Percentiles rank a stretch among this genome's conserved stretches.
Evolutionary conservation across 2,329 filamentous ascomycete species (phyloP).

Genomic region (Canariomyces notabilis): DNA sequence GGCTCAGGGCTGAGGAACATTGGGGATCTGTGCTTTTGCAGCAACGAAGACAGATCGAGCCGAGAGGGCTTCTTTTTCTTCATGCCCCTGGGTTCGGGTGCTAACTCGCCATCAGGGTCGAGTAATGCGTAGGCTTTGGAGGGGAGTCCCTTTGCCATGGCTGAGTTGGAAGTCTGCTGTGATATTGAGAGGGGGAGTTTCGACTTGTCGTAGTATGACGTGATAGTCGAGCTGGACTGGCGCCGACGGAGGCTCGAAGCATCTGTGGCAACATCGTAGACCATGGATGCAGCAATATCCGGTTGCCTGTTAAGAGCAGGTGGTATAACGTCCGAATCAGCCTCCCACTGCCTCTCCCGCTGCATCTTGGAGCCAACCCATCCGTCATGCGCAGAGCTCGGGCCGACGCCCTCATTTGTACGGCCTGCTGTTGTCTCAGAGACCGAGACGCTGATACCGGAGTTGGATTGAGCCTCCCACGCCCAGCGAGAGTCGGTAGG

Average conservation of each 20-base stretch:
- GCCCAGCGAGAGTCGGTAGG: conserved; percentile 22
- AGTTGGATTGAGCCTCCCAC: conserved; percentile 42
- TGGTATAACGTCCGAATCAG: conserved; percentile 45
- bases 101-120: conserved; percentile 39
- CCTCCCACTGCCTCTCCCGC: conserved; percentile 36
- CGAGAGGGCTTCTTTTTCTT: conserved; percentile 46
- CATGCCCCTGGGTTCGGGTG: conserved; percentile 25
- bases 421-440: conserved; percentile 38
- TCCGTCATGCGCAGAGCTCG: conserved; percentile 25
- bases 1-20: conserved; percentile 31
- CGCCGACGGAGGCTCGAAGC: conserved; percentile 43
- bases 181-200: conserved; percentile 53
- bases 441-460: conserved; percentile 41
- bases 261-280: conserved; percentile 32
- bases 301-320: conserved; percentile 25
- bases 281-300: conserved; percentile 20
- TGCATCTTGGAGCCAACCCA: conserved; percentile 20
- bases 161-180: conserved; percentile 54
- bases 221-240: conserved; percentile 51
- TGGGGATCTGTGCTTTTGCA: conserved; percentile 30
- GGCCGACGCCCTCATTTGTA: conserved; percentile 25
- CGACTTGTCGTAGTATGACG: conserved; percentile 52
- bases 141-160: conserved; percentile 53
- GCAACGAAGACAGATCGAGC: conserved; percentile 45
- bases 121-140: conserved; percentile 43